Conservation (phyloP, 2,329 filamentous ascomycete species). For the Aspergillus flavus region DNA sequence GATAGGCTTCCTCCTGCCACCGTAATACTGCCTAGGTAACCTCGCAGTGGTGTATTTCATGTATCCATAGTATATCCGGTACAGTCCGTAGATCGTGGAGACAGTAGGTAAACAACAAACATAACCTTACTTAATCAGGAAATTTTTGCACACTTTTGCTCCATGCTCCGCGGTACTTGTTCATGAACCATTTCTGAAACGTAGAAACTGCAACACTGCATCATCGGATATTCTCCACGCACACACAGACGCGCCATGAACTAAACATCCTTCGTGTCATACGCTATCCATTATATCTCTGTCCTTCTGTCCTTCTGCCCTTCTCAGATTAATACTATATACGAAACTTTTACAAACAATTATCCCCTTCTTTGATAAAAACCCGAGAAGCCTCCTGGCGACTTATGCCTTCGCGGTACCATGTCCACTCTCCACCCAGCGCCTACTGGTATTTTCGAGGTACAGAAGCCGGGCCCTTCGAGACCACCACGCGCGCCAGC, state of each 20-base stretch:
- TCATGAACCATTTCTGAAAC: background rate
- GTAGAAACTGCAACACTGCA: slow-evolving; percentile 3
- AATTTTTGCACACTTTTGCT: background rate
- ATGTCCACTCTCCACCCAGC: slow-evolving; percentile 32
- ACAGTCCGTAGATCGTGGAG: background rate
- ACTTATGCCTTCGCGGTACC: background rate
- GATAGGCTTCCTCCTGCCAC: background rate
- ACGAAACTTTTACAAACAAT: background rate
- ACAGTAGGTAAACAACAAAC: slow-evolving; percentile 6
- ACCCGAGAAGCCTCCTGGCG: background rate
- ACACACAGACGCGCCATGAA: background rate
- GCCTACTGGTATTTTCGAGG: slow-evolving; percentile 28
- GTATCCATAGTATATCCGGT: background rate
- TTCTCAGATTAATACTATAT: background rate
- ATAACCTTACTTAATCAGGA: background rate
- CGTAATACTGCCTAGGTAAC: background rate
- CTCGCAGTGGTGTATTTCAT: background rate
- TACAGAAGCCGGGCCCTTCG: slow-evolving; percentile 24
- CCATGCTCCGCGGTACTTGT: background rate
- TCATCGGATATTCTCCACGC: background rate
- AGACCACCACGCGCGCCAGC: slow-evolving; percentile 14
- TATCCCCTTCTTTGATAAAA: background rate
- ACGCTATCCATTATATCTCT: background rate
- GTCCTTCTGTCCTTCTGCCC: background rate
- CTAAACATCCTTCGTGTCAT: background rate